These are phyloP conservation scores for Streptanthus diversifolius DNA, from an alignment of 345 rosid genomes.

Conservation along the genomic window DNA sequence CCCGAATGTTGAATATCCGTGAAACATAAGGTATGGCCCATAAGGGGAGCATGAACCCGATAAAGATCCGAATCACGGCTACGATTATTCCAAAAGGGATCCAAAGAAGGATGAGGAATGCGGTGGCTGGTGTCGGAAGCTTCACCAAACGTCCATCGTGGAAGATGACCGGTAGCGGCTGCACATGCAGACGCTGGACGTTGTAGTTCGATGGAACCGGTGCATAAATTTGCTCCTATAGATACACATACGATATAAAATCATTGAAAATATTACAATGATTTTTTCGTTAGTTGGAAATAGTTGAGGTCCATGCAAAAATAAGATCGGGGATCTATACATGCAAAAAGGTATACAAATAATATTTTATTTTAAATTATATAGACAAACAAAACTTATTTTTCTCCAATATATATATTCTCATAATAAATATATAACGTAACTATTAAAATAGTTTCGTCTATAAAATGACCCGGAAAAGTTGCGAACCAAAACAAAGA, in stretches of 20 bases:
- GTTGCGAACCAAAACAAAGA: too few species aligned
- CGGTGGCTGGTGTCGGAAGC: slow-evolving; percentile 68
- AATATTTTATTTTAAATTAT: not conserved
- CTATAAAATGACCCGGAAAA: too few species aligned
- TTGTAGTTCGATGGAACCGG: slow-evolving; percentile 34
- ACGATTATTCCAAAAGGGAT: slow-evolving; percentile 72
- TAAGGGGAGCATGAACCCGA: slow-evolving; percentile 61
- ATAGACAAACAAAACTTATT: not conserved
- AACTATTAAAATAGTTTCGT: not conserved
- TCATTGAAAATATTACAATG: not conserved
- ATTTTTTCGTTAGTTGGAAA: not conserved
- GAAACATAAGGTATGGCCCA: slow-evolving; percentile 55
- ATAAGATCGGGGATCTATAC: not conserved
- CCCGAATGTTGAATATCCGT: slow-evolving; percentile 50
- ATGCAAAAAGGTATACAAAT: not conserved
- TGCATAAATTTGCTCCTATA: slow-evolving; percentile 59
- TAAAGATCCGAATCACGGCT: slow-evolving; percentile 46
- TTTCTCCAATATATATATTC: not conserved
- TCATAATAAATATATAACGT: not conserved
- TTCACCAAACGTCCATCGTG: slow-evolving; percentile 90
- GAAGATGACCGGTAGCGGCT: slow-evolving; percentile 76
- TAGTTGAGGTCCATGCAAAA: not conserved
- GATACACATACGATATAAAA: not conserved
- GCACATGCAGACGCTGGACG: slow-evolving; percentile 33
- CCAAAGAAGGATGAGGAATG: slow-evolving; percentile 75